Evolutionary conservation across 1,139 yeast genomes (phyloP), one percentile per base, ranked within the genome.

Genomic region (Debaryomyces nepalensis): DNA sequence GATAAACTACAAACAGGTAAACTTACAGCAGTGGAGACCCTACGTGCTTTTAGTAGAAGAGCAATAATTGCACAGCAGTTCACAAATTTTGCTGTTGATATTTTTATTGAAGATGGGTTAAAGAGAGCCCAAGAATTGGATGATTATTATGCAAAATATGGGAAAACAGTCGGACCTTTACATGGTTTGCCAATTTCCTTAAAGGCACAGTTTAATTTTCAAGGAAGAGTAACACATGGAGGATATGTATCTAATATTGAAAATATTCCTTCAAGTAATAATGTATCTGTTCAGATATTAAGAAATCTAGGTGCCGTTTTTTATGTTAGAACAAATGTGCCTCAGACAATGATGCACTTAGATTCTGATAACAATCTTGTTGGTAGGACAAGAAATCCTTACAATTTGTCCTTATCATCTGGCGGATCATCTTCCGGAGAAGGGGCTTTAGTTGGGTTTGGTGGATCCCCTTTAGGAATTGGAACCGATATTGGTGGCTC

Each of bases 401-500:
- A 50, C 57, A 73, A 73, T 51, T 53, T 70, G 53, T 52, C 59
- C 5, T 67, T 73, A 48, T 61, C 75, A 3, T 57, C 76, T 3
- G 79, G 79, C 48, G 95, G 95, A 8, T 82, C 89, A 0, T 82
- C 89, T 1, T 82, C 87, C 23, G 95, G 95, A 51, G 93, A 85
- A 61, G 90, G 91, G 50, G 78, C 90, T 0, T 60, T 82, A 51
- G 79, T 82, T 35, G 80, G 77, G 1, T 77, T 82, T 62, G 84
- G 81, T 36, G 89, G 84, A 8, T 79, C 87, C 23, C 71, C 79
- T 2, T 49, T 84, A 32, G 91, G 91, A 34, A 71, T 85, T 44
- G 93, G 93, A 14, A 77, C 87, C 30, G 95, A 86, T 61, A 84
- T 86, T 52, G 95, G 93, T 46, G 95, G 93, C 1, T 81, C 87